Conservation (phyloP, 805 yeast genomes). For the Metschnikowia lachancei region DNA sequence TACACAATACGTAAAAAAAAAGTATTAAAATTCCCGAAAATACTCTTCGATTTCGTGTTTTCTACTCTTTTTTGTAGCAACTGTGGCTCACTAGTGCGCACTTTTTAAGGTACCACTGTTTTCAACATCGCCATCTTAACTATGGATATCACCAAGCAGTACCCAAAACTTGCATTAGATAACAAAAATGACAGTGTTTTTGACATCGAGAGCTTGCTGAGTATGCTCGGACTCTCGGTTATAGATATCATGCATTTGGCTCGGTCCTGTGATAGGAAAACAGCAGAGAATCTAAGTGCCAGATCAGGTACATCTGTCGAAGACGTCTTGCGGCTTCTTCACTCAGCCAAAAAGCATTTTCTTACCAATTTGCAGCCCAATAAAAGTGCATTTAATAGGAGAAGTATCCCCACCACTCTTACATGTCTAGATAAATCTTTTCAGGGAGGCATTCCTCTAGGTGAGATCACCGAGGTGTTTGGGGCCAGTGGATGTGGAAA, state of each 20-base stretch:
- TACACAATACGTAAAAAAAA: neutral
- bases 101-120: neutral
- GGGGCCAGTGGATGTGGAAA: conserved; percentile 89
- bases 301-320: conserved; percentile 9
- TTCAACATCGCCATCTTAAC: neutral
- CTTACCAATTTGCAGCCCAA: neutral
- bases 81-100: conserved; percentile 1
- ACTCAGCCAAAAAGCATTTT: neutral
- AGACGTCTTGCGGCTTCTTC: conserved; percentile 3
- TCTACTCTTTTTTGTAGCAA: neutral
- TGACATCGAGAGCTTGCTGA: conserved; percentile 4
- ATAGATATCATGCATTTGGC: conserved; percentile 5
- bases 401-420: conserved; percentile 11
- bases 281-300: conserved; percentile 3
- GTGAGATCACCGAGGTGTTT: conserved; percentile 58
- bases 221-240: conserved; percentile 8
- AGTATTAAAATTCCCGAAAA: neutral
- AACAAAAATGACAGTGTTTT: conserved; percentile 1
- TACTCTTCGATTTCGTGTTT: too few relatives aligned
- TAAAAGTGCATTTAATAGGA: neutral
- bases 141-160: conserved; percentile 12
- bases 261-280: conserved; percentile 1
- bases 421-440: conserved; percentile 10
- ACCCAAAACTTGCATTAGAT: conserved; percentile 1
- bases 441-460: conserved; percentile 16